A percentile compares a stretch with the other conserved stretches of the same genome.
These are phyloP conservation scores for Pseudocercospora eumusae DNA, from an alignment of 2,329 filamentous ascomycete species.

Conservation along the genomic window DNA sequence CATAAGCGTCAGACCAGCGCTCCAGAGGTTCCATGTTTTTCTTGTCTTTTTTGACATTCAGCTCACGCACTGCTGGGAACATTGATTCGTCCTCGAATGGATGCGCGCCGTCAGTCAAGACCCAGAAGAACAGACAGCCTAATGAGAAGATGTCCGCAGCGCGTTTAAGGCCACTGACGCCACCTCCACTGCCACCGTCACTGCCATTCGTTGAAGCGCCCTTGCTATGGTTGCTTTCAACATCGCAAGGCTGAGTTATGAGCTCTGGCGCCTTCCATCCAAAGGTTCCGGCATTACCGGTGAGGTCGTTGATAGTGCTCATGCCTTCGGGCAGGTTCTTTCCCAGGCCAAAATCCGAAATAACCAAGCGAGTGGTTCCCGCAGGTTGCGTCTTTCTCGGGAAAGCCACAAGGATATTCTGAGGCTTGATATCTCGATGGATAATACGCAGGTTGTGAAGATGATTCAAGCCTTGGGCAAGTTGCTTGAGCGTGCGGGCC, in stretches of 20 bases:
- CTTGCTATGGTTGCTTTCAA: slow-evolving; percentile 47
- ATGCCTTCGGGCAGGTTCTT: slow-evolving; percentile 95
- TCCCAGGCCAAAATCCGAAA: slow-evolving; percentile 96
- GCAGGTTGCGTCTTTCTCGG: slow-evolving; percentile 68
- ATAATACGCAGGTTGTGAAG: slow-evolving; percentile 91
- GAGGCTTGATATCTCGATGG: slow-evolving; percentile 93
- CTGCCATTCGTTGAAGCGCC: slow-evolving; percentile 53
- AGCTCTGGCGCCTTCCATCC: slow-evolving; percentile 97
- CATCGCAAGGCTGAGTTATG: slow-evolving; percentile 61
- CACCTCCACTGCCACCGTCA: slow-evolving; percentile 53
- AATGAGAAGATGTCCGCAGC: slow-evolving; percentile 98
- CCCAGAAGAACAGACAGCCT: slow-evolving; percentile 97
- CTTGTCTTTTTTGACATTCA: slow-evolving; percentile 92
- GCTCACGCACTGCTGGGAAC: slow-evolving; percentile 80
- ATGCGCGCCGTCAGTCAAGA: slow-evolving; percentile 88
- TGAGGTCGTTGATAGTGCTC: slow-evolving; percentile 92
- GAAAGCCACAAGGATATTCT: slow-evolving; percentile 85
- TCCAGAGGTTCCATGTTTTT: slow-evolving; percentile 58
- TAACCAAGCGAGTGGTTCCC: slow-evolving; percentile 74
- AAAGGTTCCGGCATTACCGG: slow-evolving; percentile 88
- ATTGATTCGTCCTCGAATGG: slow-evolving; percentile 92
- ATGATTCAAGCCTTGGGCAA: slow-evolving; percentile 84
- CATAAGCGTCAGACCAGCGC: slow-evolving; percentile 74
- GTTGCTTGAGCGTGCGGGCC: slow-evolving; percentile 79
- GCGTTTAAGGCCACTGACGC: slow-evolving; percentile 75